Conservation (phyloP, 192 early-diverging fungal species). For the Coemansia sp. region DNA sequence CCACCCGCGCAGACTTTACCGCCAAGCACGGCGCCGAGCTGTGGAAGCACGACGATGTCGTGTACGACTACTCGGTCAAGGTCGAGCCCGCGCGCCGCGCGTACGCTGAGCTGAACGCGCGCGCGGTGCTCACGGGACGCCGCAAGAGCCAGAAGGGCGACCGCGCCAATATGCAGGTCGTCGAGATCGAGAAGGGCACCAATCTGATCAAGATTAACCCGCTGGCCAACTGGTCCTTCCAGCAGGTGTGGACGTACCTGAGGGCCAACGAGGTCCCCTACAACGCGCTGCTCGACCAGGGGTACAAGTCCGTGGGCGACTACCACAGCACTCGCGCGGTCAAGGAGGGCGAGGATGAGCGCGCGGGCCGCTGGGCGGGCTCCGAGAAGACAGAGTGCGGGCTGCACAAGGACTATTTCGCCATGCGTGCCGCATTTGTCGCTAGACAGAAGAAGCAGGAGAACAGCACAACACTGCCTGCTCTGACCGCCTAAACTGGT, state of each 20-base stretch:
- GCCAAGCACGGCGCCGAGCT: slow-evolving; percentile 70
- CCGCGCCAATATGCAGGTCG: slow-evolving; percentile 68
- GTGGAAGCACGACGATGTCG: slow-evolving; percentile 78
- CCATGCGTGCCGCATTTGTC: slow-evolving; percentile 79
- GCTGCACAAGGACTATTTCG: slow-evolving; percentile 95
- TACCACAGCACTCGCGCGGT: slow-evolving; percentile 83
- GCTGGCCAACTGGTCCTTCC: slow-evolving; percentile 87
- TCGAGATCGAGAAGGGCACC: slow-evolving; percentile 76
- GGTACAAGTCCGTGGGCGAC: slow-evolving; percentile 92
- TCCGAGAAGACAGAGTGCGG: slow-evolving; percentile 92
- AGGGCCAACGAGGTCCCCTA: slow-evolving; percentile 85
- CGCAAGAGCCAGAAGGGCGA: slow-evolving; percentile 84
- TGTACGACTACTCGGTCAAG: slow-evolving; percentile 90
- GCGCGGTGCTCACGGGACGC: slow-evolving; percentile 86
- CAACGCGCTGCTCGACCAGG: slow-evolving; percentile 83
- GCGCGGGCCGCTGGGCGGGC: slow-evolving; percentile 86
- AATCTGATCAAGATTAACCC: slow-evolving; percentile 91
- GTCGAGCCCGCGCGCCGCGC: slow-evolving; percentile 91
- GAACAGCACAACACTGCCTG: too few species aligned
- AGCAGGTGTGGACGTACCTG: slow-evolving; percentile 85
- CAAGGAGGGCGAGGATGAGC: slow-evolving; percentile 67
- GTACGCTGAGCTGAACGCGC: slow-evolving; percentile 70
- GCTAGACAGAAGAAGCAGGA: slow-evolving; percentile 71
- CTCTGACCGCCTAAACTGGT: background rate
- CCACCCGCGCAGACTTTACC: slow-evolving; percentile 67